These are phyloP conservation scores for Paraphaeosphaeria minitans DNA, from an alignment of 2,329 filamentous ascomycete genomes.

Conservation along the genomic window DNA sequence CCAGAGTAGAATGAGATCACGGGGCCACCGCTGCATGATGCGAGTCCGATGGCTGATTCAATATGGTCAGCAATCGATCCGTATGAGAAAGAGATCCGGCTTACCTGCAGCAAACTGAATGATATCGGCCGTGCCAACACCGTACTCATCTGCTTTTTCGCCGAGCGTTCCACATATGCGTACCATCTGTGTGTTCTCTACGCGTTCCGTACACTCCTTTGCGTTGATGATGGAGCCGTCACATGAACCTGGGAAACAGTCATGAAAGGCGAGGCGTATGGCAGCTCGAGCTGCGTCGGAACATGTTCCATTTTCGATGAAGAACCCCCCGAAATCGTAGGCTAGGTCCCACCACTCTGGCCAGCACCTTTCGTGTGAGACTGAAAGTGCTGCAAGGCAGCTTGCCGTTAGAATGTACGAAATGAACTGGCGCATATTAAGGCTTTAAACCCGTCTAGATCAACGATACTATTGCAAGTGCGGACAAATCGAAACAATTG, in stretches of 20 bases:
- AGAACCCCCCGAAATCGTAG: constrained; percentile 1
- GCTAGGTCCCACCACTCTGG: constrained; percentile 9
- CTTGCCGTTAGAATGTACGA: not conserved
- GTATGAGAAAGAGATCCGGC: not conserved
- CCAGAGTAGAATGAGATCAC: constrained; percentile 14
- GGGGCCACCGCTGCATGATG: constrained; percentile 13
- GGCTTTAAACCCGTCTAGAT: too few species aligned
- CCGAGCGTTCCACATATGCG: constrained; percentile 44
- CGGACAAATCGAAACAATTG: not conserved
- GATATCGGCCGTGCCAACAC: constrained; percentile 17
- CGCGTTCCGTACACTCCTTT: constrained; percentile 18
- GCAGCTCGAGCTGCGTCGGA: constrained; percentile 14
- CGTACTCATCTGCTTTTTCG: constrained; percentile 44
- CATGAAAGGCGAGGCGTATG: constrained; percentile 18
- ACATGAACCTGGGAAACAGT: constrained; percentile 12
- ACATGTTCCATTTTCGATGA: constrained; percentile 8
- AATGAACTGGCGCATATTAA: not conserved
- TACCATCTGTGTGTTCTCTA: constrained; percentile 49
- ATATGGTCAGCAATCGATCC: not conserved
- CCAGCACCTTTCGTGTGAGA: constrained; percentile 9
- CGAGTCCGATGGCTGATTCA: constrained; percentile 8
- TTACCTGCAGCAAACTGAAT: constrained; percentile 21
- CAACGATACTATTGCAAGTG: not conserved
- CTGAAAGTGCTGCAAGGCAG: not conserved
- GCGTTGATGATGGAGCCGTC: constrained; percentile 18